Evolutionary conservation across 306 rosid genomes (phyloP).

Genomic region (Abrus pulchellus): DNA sequence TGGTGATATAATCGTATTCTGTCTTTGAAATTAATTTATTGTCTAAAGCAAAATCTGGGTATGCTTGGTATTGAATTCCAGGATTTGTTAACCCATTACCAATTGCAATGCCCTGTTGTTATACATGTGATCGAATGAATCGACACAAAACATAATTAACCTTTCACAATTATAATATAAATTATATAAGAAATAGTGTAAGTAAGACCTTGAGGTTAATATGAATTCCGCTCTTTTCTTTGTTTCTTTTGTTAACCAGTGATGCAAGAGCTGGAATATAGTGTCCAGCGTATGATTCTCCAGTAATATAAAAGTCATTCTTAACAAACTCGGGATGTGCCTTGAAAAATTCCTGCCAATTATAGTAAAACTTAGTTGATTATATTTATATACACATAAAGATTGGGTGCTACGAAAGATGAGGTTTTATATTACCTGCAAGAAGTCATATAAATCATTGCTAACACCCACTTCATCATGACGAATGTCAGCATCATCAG

Average conservation of each 20-base stretch:
- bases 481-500: conserved; percentile 65
- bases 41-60: conserved; percentile 77
- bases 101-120: conserved; percentile 82
- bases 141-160: conserved; percentile 3
- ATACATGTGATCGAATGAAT: not conserved
- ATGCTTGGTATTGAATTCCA: conserved; percentile 75
- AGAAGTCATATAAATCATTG: conserved; percentile 84
- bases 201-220: conserved; percentile 75
- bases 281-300: conserved; percentile 97
- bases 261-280: conserved; percentile 92
- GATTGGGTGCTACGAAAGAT: not conserved
- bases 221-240: conserved; percentile 64
- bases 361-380: not conserved
- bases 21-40: conserved; percentile 62
- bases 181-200: conserved; percentile 12
- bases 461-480: conserved; percentile 85
- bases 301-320: conserved; percentile 90
- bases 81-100: conserved; percentile 91
- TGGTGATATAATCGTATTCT: conserved; percentile 53
- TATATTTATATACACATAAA: not conserved
- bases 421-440: conserved; percentile 66
- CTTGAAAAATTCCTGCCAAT: conserved; percentile 70
- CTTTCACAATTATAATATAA: not conserved
- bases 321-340: conserved; percentile 69
- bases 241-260: conserved; percentile 81